Conservation (phyloP, 345 rosid species). For the Turritis glabra region DNA sequence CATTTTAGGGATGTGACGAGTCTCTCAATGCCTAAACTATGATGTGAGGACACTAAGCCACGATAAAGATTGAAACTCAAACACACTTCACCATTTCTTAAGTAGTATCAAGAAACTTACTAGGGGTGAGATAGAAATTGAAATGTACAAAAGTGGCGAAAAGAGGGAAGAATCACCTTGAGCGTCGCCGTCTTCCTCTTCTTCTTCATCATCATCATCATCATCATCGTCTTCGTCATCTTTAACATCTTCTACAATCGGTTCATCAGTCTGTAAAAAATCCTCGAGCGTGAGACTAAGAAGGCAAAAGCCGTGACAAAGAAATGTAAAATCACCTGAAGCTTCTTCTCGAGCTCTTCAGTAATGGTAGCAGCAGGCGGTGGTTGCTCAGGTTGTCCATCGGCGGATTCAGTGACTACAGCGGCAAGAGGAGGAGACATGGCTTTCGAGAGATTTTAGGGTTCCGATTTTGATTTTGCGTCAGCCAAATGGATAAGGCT, state of each 20-base stretch:
- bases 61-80: background rate
- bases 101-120: background rate
- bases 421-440: slow-evolving; percentile 60
- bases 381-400: slow-evolving; percentile 31
- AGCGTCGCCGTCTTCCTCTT: slow-evolving; percentile 62
- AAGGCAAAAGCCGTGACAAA: background rate
- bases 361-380: slow-evolving; percentile 21
- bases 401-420: slow-evolving; percentile 51
- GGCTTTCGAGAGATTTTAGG: slow-evolving; percentile 6
- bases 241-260: slow-evolving; percentile 68
- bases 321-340: slow-evolving; percentile 18
- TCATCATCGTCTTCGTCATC: slow-evolving; percentile 71
- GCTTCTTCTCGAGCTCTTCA: slow-evolving; percentile 47
- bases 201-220: slow-evolving; percentile 68
- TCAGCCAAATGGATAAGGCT: slow-evolving; percentile 24
- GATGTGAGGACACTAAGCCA: background rate
- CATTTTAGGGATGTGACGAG: background rate
- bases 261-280: slow-evolving; percentile 47
- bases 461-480: background rate
- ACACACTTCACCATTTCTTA: background rate
- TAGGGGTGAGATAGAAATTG: no score
- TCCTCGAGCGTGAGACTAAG: background rate
- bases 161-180: slow-evolving; percentile 37
- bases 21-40: background rate
- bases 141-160: background rate